Base-by-base conservation (phyloP, 2,329 filamentous ascomycete species). In the Colletotrichum echinochloae region DNA sequence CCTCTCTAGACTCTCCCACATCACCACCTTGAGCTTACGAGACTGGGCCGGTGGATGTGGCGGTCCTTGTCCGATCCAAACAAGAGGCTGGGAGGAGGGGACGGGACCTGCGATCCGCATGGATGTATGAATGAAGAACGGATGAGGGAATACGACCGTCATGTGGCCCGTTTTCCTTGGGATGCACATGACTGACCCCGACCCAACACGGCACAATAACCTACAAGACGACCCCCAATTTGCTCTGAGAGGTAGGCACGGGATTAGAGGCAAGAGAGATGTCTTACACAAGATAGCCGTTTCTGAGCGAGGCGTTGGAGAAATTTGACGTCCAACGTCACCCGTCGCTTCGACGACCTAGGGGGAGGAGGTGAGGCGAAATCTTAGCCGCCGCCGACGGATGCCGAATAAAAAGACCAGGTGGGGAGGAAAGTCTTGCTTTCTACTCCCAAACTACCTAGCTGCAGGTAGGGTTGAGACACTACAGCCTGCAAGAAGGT, bases 111-210 rank as follows among this genome's bases (percentile, higher is more conserved):
- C 55, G 20, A 14, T 20, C 14, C n/a, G 63, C 51, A 66, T 70
- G 64, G 35, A 59, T 67, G 52, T 20, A 49, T 67, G 52, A 35
- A 49, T 52, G 64, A 59, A 60, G 37, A 54, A 52, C 18, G 57
- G 44, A 67, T 71, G 60, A 69, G 54, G 61, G 37, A 60, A 65
- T 35, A 30, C 23, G 14, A 30, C 54, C 59, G 64, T 68, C 68
- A 68, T 71, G 68, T 63, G 68, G 60, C 26, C 35, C 26, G 37
- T 51, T 39, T 62, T 62, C 48, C 35, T 39, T 41, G 37, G 65
- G 30, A 46, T 60, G 66, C 66, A 44, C 60, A 52, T 39, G 33
- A 52, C 35, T 44, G 37, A 28, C 46, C 18, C 39, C 54, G 23
- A 39, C 33, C 46, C 33, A 48, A 33, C 57, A 44, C 57, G n/a